Evolutionary conservation across 257 asterid species (phyloP).

Genomic region (Scutellaria minor): DNA sequence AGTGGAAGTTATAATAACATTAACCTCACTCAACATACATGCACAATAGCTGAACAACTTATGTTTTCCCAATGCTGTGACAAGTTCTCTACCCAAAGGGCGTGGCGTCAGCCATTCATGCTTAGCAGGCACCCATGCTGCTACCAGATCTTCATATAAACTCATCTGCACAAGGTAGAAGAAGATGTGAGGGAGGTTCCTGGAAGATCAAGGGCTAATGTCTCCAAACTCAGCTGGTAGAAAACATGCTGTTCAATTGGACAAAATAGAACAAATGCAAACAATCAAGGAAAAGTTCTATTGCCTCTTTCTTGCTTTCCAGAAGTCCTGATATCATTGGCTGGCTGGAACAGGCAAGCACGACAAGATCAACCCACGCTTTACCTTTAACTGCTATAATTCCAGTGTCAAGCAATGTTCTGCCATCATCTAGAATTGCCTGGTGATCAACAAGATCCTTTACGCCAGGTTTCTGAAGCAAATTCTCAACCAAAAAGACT

Average conservation of each 20-base stretch:
- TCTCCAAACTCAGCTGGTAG: slow-evolving; percentile 15
- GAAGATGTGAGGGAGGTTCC: slow-evolving; percentile 31
- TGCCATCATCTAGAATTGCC: slow-evolving; percentile 89
- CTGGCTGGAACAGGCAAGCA: slow-evolving; percentile 73
- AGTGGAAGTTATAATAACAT: slow-evolving; percentile 35
- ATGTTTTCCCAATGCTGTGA: slow-evolving; percentile 68
- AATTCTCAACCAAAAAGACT: slow-evolving; percentile 68
- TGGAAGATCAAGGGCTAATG: slow-evolving; percentile 33
- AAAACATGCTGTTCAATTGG: slow-evolving; percentile 5
- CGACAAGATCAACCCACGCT: slow-evolving; percentile 88
- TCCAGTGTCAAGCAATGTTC: slow-evolving; percentile 95
- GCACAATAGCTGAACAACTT: slow-evolving; percentile 94
- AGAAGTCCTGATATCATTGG: slow-evolving; percentile 74
- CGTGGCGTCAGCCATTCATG: slow-evolving; percentile 85
- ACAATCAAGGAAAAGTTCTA: slow-evolving; percentile 36
- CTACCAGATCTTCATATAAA: slow-evolving; percentile 96
- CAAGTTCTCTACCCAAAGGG: slow-evolving; percentile 83
- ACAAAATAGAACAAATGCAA: neutral
- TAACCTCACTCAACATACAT: slow-evolving; percentile 60
- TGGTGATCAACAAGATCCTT: slow-evolving; percentile 70
- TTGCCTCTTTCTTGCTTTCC: slow-evolving; percentile 78
- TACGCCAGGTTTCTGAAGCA: slow-evolving; percentile 90
- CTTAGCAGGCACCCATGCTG: slow-evolving; percentile 97
- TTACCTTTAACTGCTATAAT: slow-evolving; percentile 90
- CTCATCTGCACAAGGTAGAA: slow-evolving; percentile 77